Evolutionary conservation across 805 yeast genomes (phyloP), one percentile per base, ranked within the genome.

Genomic region (Suhomyces prunicola): DNA sequence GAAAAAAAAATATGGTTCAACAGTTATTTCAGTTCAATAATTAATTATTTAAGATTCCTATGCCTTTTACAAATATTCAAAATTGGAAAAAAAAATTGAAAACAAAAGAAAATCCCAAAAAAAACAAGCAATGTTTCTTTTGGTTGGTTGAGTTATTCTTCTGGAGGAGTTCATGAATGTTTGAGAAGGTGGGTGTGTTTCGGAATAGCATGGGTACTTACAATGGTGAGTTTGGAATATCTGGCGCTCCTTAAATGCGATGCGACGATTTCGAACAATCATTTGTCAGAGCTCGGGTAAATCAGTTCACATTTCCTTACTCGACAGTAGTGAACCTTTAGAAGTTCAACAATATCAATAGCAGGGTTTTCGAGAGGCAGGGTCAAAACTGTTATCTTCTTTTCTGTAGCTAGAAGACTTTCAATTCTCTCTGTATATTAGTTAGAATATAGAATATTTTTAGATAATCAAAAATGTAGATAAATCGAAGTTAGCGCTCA

Each of bases 101-200:
- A 47, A 39, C 48, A 17, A 39, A 39, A 39, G 23, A 42, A 42
- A 42, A 42, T 17, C 29, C 46, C 47, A n/a, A 52, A 58, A 57
- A 60, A 53, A 59, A 54, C 55, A 40, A 54, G 55, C 60, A 48
- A 57, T 49, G 52, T 54, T 50, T 50, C 44, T 50, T 23, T 24
- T 42, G 17, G 33, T 29, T 12, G 19, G 10, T 24, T 31, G 46
- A 23, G 17, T 42, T 22, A 9, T 13, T 5, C 31, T 42, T 6
- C 12, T 23, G 24, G 13, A 22, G 24, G 19, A 27, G 33, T 44
- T 26, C n/a, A n/a, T 44, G 24, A 27, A 12, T 24, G 29, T 23
- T 42, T 10, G 17, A 22, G 5, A 22, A 17, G 10, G 19, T 13
- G 19, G 9, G 15, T 42, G 45, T 42, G 45, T 39, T 17, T 39